Evolutionary conservation across 2,329 filamentous ascomycete genomes (phyloP).

Genomic region (Ilyonectria mors-panacis): DNA sequence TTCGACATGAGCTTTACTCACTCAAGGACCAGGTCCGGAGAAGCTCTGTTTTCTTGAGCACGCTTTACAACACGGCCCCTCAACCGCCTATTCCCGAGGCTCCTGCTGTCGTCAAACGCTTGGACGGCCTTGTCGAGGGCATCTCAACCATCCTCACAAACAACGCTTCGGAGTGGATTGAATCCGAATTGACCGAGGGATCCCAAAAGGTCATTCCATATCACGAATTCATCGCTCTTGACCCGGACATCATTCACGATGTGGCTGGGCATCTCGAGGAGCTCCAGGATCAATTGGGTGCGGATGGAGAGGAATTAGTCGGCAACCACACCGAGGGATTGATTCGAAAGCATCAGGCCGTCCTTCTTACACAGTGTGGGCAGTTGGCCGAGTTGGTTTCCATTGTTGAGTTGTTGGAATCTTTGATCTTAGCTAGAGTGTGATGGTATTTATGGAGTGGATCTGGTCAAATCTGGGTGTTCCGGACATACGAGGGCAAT

Average conservation of each 20-base stretch:
- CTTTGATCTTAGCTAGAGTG: conserved; percentile 14
- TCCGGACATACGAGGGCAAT: too few relatives aligned
- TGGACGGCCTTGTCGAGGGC: conserved; percentile 23
- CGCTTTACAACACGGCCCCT: background rate
- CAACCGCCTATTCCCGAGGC: background rate
- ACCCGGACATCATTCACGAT: conserved; percentile 37
- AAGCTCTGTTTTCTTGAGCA: conserved; percentile 18
- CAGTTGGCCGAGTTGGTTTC: conserved; percentile 28
- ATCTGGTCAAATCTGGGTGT: too few relatives aligned
- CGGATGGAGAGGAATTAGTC: background rate
- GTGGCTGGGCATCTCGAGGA: conserved; percentile 30
- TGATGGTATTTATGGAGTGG: too few relatives aligned
- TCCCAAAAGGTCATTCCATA: conserved; percentile 29
- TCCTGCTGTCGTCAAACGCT: background rate
- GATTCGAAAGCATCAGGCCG: conserved; percentile 37
- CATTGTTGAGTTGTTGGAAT: conserved; percentile 33
- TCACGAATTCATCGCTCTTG: conserved; percentile 33
- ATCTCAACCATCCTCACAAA: conserved; percentile 43
- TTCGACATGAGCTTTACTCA: conserved; percentile 38
- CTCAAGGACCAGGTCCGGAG: conserved; percentile 39
- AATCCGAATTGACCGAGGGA: conserved; percentile 17
- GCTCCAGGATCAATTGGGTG: conserved; percentile 33
- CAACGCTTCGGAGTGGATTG: conserved; percentile 46
- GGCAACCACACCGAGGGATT: conserved; percentile 17
- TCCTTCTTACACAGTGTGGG: conserved; percentile 29